Evolutionary conservation across 1,284 basidiomycete species (phyloP), one percentile per base, ranked within the genome.

Genomic region (Coriolopsis trogii): DNA sequence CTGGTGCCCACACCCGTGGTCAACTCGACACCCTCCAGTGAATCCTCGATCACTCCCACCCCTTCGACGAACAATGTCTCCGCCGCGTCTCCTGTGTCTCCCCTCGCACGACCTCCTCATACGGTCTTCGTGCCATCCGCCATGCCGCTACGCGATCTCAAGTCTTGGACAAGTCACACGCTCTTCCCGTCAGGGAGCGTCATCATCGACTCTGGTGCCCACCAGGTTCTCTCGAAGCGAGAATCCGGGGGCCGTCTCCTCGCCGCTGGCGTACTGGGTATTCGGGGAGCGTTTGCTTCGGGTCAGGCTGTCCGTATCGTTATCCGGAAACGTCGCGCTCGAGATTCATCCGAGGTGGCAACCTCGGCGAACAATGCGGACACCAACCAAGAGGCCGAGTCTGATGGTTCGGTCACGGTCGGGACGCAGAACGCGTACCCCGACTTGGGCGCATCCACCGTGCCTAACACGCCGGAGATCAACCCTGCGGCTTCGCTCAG

Each of bases 91-190:
- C 48, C 54, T 12, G 21, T 37, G 15, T 24, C 48, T 28, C 13
- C 40, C 5, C 39, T 46, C 12, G 12, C 39, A 4, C 66, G 88
- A 7, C 93, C 93, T 3, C 82, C 90, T 1, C 95, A 98, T 66
- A 98, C 96, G 0, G 71, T 95, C 23, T 98, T 99, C 75, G 78
- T 83, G 15, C 85, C 95, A 3, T 85, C 89, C 16, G 64, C 80
- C 1, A 73, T 78, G 4, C 93, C 93, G 0, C 75, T 97, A 60
- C 85, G 91, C 26, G 95, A 97, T 71, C 81, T 97, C 34, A 98
- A 98, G 63, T 88, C 93, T 60, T 98, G 95, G 93, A 95, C 96
- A 23, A 83, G 88, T 13, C 95, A 99, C 70, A 98, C 95, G 0
- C 77, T 99, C 21, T 85, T 85, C 55, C 90, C 95, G 0, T 84